Conservation (phyloP, 2,329 filamentous ascomycete genomes). For the Talaromyces pinophilus region DNA sequence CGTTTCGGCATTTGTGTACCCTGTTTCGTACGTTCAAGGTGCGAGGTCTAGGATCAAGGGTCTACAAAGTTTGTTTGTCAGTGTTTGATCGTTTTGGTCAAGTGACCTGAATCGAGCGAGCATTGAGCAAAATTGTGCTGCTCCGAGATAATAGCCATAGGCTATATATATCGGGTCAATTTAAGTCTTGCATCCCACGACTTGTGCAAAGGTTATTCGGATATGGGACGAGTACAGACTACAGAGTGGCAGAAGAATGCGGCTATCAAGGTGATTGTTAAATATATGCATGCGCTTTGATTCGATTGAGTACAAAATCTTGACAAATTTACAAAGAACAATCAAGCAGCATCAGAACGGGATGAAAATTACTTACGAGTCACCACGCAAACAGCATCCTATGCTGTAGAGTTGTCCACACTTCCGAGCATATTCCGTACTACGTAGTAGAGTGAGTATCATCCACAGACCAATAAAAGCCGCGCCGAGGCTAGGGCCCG, state of each 20-base stretch:
- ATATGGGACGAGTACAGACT: background rate
- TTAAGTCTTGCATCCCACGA: background rate
- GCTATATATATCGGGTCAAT: background rate
- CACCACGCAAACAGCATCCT: background rate
- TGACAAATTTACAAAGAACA: background rate
- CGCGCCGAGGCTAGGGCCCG: slow-evolving; percentile 7
- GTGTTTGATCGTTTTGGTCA: background rate
- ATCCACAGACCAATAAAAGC: background rate
- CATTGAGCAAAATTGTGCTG: background rate
- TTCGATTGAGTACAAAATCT: background rate
- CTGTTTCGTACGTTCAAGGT: background rate
- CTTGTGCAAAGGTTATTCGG: background rate
- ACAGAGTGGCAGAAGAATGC: background rate
- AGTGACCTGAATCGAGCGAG: slow-evolving; percentile 4
- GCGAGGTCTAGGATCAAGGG: background rate
- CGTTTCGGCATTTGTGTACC: background rate
- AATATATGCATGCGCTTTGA: background rate
- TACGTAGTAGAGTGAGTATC: background rate
- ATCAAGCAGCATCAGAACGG: background rate
- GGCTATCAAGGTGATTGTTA: background rate
- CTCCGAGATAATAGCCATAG: background rate
- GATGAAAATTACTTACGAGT: background rate
- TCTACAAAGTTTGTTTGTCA: background rate
- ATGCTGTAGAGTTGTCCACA: background rate
- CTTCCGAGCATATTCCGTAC: background rate